These are phyloP conservation scores for Pythium vanterpoolii DNA, from an alignment of 352 stramenopile genomes.

Conservation along the genomic window DNA sequence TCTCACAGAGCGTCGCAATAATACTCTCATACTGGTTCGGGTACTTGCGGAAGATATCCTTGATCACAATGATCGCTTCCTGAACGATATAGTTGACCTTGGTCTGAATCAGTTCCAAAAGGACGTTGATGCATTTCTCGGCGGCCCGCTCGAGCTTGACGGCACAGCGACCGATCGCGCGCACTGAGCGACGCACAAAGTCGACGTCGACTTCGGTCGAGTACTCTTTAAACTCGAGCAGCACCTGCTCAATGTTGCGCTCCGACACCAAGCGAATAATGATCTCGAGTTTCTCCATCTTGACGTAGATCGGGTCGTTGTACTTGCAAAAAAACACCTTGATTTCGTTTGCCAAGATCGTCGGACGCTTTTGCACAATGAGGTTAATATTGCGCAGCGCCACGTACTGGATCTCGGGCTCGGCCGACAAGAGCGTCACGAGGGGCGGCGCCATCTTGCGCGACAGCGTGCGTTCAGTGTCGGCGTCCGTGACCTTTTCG, in stretches of 20 bases:
- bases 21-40: slow-evolving; percentile 99
- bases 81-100: slow-evolving; percentile 99
- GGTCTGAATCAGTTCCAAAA: slow-evolving; percentile 98
- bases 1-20: slow-evolving; percentile 99
- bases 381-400: slow-evolving; percentile 99
- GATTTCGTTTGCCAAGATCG: slow-evolving; percentile 95
- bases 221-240: slow-evolving; percentile 99
- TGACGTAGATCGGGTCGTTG: slow-evolving; percentile 97
- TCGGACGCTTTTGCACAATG: slow-evolving; percentile 97
- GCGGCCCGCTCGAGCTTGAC: slow-evolving; percentile 98
- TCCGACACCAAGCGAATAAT: slow-evolving; percentile 98
- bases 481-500: slow-evolving; percentile 94
- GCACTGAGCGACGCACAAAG: slow-evolving; percentile 97
- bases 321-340: slow-evolving; percentile 99
- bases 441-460: slow-evolving; percentile 97
- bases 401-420: slow-evolving; percentile 99
- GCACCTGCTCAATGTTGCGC: slow-evolving; percentile 98
- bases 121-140: slow-evolving; percentile 98
- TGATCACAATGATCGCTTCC: slow-evolving; percentile 99
- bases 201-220: slow-evolving; percentile 99
- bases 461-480: slow-evolving; percentile 88
- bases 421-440: slow-evolving; percentile 97
- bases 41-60: slow-evolving; percentile 99
- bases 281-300: slow-evolving; percentile 99
- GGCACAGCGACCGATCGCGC: slow-evolving; percentile 96